Evolutionary conservation across 2,329 filamentous ascomycete species (phyloP).

Genomic region (Botrytis galanthina): DNA sequence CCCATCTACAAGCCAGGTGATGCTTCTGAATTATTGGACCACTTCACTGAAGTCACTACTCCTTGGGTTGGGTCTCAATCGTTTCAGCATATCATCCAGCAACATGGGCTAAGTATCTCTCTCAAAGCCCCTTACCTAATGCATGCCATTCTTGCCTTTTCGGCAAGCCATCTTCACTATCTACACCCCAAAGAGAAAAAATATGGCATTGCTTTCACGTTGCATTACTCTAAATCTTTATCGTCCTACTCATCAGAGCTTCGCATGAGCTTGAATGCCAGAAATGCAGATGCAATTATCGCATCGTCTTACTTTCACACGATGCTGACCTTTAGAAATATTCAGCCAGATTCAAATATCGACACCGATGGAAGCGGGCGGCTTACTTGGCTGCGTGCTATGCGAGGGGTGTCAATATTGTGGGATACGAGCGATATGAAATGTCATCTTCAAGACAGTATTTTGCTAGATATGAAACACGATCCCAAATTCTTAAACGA

Average conservation of each 20-base stretch:
- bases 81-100: conserved; percentile 16
- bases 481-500: not conserved
- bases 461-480: not conserved
- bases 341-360: not conserved
- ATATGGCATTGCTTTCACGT: conserved; percentile 7
- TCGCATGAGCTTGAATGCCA: not conserved
- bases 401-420: not conserved
- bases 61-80: conserved; percentile 8
- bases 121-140: conserved; percentile 18
- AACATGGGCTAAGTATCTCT: conserved; percentile 9
- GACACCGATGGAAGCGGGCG: not conserved
- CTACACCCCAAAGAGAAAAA: conserved; percentile 9
- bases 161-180: conserved; percentile 20
- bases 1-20: not conserved
- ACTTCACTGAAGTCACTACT: not conserved
- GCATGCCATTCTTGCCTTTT: conserved; percentile 22
- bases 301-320: conserved; percentile 14
- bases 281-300: conserved; percentile 11
- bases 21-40: not conserved
- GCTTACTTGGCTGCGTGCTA: conserved; percentile 6
- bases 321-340: conserved; percentile 21
- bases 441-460: not conserved
- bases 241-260: conserved; percentile 7
- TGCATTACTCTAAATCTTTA: conserved; percentile 15
- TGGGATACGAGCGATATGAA: not conserved